Evolutionary conservation across 208 protist genomes (phyloP), one percentile per base, ranked within the genome.

Genomic region (Naegleria gruberi): DNA sequence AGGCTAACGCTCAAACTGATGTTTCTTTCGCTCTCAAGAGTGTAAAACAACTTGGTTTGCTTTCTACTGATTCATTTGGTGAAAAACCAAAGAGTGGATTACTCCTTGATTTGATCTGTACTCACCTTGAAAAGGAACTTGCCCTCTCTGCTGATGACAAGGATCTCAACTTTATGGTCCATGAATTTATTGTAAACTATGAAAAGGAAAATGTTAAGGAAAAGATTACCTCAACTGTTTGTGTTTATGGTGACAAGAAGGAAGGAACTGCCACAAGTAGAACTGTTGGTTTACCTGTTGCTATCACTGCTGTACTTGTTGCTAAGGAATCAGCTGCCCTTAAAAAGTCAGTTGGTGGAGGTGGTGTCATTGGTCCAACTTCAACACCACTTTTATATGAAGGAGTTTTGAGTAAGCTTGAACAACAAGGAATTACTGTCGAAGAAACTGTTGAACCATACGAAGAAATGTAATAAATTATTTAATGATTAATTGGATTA

Each of bases 211-310:
- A 41, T 34, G 10, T 5, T 37, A 77, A 41, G 5, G 12, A 88
- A 47, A 65, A 12, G 10, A 65, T 40, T 65, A 88, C 19, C 19
- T 43, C 34, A 5, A 65, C 43, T 26, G 30, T 65, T 5, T 37
- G 15, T 7, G 10, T 65, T 5, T 88, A 42, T 65, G 90, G 85
- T 77, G 85, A 91, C 40, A 47, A 37, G 26, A 87, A 65, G 1
- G 37, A 55, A 45, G 57, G 43, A 4, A 93, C 81, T 17, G 92
- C 92, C 0, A 95, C 92, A n/a, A 91, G 91, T 30, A 93, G 90
- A 26, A 94, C 92, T 26, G 93, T 95, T 43, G 94, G 93, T 65
- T 81, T 95, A 34, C 94, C 94, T 45, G 90, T 93, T 42, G 93
- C 91, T 7, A 93, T 95, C 44, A 89, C 91, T 5, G 90, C 94